Evolutionary conservation across 2,329 filamentous ascomycete species (phyloP).

Genomic region (Alternaria consortialis): DNA sequence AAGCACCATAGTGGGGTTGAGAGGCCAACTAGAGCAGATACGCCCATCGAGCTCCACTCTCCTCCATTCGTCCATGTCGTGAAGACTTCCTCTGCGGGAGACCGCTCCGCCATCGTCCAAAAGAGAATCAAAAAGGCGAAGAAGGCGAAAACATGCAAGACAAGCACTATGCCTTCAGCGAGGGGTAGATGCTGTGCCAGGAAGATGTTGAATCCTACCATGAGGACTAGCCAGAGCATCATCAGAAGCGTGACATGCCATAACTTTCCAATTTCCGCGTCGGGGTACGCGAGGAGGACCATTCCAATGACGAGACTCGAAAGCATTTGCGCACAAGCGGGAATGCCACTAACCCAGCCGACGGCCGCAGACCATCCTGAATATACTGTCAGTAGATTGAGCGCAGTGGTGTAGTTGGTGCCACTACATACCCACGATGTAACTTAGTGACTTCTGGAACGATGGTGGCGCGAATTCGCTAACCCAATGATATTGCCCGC

Average conservation of each 20-base stretch:
- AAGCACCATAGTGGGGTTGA: constrained; percentile 45
- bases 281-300: constrained; percentile 52
- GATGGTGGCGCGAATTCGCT: constrained; percentile 10
- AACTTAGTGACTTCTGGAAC: constrained; percentile 10
- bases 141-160: constrained; percentile 61
- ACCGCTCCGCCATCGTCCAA: constrained; percentile 41
- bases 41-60: constrained; percentile 52
- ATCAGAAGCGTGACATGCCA: constrained; percentile 38
- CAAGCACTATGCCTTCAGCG: constrained; percentile 58
- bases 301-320: constrained; percentile 31
- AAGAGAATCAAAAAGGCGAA: constrained; percentile 58
- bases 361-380: constrained; percentile 28
- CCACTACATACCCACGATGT: constrained; percentile 11
- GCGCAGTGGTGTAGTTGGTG: neutral
- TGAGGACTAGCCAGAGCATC: constrained; percentile 49
- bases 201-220: constrained; percentile 55
- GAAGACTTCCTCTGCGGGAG: constrained; percentile 53
- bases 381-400: neutral
- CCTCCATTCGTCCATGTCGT: constrained; percentile 57
- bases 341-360: constrained; percentile 54
- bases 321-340: constrained; percentile 38
- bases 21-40: constrained; percentile 55
- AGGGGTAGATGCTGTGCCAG: constrained; percentile 56
- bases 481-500: constrained; percentile 18
- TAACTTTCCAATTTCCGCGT: constrained; percentile 51